phyloP scores from a whole-genome alignment of 768 basidiomycete species.

The Udeniomyces megalosporus region DNA sequence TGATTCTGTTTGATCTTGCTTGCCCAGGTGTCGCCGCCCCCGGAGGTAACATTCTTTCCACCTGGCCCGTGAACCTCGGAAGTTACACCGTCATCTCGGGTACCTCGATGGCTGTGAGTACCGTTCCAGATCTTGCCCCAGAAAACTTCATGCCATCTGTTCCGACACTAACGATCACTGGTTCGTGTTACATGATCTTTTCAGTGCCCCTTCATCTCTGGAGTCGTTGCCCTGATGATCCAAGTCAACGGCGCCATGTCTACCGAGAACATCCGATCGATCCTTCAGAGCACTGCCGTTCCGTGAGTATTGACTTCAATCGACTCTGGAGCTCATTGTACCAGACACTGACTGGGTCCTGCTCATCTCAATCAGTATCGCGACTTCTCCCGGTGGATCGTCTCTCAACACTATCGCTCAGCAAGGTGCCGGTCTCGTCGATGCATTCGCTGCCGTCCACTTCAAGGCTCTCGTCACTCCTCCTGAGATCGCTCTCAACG shows the following conservation, averaged over 20 bases:
- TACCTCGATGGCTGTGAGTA: slow-evolving; percentile 13
- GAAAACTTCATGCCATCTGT: too few relatives aligned
- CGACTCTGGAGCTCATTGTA: too few relatives aligned
- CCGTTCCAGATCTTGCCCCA: background rate
- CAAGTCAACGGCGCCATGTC: slow-evolving; percentile 20
- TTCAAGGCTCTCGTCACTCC: slow-evolving; percentile 39
- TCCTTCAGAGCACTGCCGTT: slow-evolving; percentile 22
- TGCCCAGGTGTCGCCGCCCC: background rate
- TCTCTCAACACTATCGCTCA: slow-evolving; percentile 23
- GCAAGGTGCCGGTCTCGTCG: slow-evolving; percentile 30
- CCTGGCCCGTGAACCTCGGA: slow-evolving; percentile 30
- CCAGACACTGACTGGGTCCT: too few relatives aligned
- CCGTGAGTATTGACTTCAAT: background rate
- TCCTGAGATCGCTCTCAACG: slow-evolving; percentile 45
- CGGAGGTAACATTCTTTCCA: slow-evolving; percentile 34
- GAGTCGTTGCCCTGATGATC: slow-evolving; percentile 30
- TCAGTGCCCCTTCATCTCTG: slow-evolving; percentile 19
- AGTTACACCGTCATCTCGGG: slow-evolving; percentile 16
- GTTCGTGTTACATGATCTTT: background rate
- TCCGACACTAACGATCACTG: too few relatives aligned
- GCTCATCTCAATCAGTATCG: background rate
- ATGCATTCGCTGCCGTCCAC: slow-evolving; percentile 44
- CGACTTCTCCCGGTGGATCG: slow-evolving; percentile 18
- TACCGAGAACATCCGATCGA: slow-evolving; percentile 15
- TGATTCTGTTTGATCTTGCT: too few relatives aligned